Base-by-base conservation (phyloP, 495 filamentous ascomycete species). In the Penicillium parvum region DNA sequence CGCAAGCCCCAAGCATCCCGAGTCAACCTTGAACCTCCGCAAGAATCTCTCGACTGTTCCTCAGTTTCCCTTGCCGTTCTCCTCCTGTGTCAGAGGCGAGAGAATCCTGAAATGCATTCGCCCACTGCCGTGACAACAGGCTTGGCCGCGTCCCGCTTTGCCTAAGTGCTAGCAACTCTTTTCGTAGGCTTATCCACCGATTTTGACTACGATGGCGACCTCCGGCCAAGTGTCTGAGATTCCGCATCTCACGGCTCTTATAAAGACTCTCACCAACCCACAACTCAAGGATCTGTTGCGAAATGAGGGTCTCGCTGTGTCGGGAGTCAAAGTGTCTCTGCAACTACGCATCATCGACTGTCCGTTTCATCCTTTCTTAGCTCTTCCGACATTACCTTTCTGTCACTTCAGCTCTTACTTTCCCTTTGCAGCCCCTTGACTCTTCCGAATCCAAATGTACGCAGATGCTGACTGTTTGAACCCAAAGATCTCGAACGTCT, bases 311-410 rank as follows among this genome's bases (percentile, higher is more conserved):
- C 72, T 91, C 12, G 69, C 74, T 23, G 81, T 86, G 27, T 85
- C 79, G 19, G 92, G 92, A 7, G 79, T 88, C 45, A 98, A 98
- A 67, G 72, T 78, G 19, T 73, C 83, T 14, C 66, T 97, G 29
- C 89, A 95, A 61, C 62, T 65, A 18, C 83, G 90, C 45, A 82
- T 96, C 34, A 79, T 83, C 46, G 58, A 76, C 19, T 77, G 92
- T 96, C 70, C 61, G 86, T 80, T 21, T n/a, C 20, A 11, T 40
- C 38, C 34, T 43, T 45, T 45, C 51, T 21, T 30, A 29, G 46
- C 32, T 37, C 42, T n/a, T 52, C 21, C 28, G 32, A 16, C 22
- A 26, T 32, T 38, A 16, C 28, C 20, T 8, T 30, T 12, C 20
- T 40, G 26, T 8, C 37, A 28, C 25, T 42, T 30, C n/a, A 25